These are phyloP conservation scores for Lactarius trivialis DNA, from an alignment of 768 basidiomycete species.

Conservation along the genomic window DNA sequence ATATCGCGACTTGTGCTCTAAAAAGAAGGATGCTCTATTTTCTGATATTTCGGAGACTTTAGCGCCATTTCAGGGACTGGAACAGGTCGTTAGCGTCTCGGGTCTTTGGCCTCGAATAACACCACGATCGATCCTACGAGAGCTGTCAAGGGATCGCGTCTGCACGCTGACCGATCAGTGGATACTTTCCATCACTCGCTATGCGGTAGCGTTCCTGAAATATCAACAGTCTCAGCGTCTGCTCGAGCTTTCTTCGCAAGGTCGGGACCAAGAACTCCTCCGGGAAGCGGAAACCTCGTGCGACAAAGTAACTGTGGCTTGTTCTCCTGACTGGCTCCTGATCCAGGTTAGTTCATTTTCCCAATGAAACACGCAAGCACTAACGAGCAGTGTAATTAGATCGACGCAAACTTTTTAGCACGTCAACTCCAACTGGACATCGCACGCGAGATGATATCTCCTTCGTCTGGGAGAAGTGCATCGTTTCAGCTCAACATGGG, in stretches of 20 bases:
- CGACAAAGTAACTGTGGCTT: not conserved
- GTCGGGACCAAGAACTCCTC: not conserved
- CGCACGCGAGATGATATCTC: conserved; percentile 42
- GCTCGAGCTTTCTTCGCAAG: not conserved
- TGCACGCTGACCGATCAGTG: conserved; percentile 3
- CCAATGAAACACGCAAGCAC: not conserved
- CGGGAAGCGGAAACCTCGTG: not conserved
- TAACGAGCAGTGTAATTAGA: conserved; percentile 25
- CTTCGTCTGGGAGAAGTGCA: conserved; percentile 32
- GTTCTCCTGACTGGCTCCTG: conserved; percentile 11
- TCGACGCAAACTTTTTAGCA: conserved; percentile 40
- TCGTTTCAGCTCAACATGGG: conserved; percentile 52
- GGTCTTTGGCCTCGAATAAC: conserved; percentile 15
- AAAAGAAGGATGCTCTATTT: not conserved
- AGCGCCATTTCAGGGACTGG: not conserved
- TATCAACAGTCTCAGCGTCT: conserved; percentile 9
- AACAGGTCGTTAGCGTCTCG: not conserved
- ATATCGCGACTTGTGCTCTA: not conserved
- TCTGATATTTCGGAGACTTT: not conserved
- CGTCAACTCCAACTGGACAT: conserved; percentile 39
- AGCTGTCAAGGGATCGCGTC: conserved; percentile 23
- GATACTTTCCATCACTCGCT: not conserved
- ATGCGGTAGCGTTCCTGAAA: conserved; percentile 8
- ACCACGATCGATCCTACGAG: conserved; percentile 6
- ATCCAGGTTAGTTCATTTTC: conserved; percentile 4